Base-by-base conservation (phyloP, 2,329 filamentous ascomycete genomes). In the Chaetomium globosum region DNA sequence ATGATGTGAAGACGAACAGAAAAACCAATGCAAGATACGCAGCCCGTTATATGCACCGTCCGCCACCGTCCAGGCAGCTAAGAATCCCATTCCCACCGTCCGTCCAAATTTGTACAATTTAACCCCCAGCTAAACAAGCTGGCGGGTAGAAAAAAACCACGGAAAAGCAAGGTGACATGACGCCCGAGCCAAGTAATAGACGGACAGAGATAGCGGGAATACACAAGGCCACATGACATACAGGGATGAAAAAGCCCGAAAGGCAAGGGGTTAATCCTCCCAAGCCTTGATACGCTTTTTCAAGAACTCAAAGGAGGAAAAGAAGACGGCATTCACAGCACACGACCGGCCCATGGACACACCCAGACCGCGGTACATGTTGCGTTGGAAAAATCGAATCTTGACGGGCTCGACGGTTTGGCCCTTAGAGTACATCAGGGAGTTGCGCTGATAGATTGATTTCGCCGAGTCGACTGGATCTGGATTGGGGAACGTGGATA, bases 241-340 rank as follows among this genome's bases (percentile, higher is more conserved):
- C 39, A 43, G 4, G 4, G 39, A n/a, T 12, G 46, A 43, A 43
- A 43, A 5, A 48, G 9, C 26, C 26, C 4, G 1, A 48, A 23
- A 8, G 7, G 21, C 7, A 8, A 5, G n/a, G n/a, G 19, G 26
- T 39, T n/a, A 48, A 36, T 48, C 13, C 82, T 85, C 82, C 69
- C 85, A 77, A 10, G 79, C 76, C 73, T 84, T 83, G 76, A 87
- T 86, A 69, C 82, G 81, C 75, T 88, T 89, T 80, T 95, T 95
- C 72, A 91, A 84, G 72, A 92, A 88, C 78, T 96, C 92, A 75
- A 95, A 96, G 48, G 88, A 89, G 52, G 90, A 93, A 79, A 96
- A 96, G 82, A 96, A 96, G 72, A 96, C 90, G 70, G 91, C 91
- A 75, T 96, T 96, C 71, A 95, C 88, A 60, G 92, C 82, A 72